Base-by-base conservation (phyloP, 345 rosid genomes). In the Atalantia buxifolia region DNA sequence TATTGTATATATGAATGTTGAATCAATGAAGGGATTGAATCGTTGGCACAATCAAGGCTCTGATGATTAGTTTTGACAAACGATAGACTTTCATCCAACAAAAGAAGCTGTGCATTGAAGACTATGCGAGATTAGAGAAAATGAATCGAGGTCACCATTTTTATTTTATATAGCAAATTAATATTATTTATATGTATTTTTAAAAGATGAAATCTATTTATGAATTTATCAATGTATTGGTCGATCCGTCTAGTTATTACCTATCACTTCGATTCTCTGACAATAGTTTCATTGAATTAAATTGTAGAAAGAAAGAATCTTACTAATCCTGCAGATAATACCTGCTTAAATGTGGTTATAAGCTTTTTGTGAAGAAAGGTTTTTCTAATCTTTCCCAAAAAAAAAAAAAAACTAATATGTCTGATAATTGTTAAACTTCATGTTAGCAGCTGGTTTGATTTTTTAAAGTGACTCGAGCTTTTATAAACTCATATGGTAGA, bases 41-140 rank as follows among this genome's bases (percentile, higher is more conserved):
- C 77, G 38, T 67, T 81, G 64, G 77, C 87, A 80, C 84, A 79
- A 61, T 48, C 81, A 19, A 76, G 81, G 72, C 30, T 33, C 56
- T 72, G 83, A 81, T 25, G 59, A 19, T 73, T 66, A 60, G 25
- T 60, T 30, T 50, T 9, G 57, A 56, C 25, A 50, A 42, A 14
- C 28, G 45, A 60, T 33, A 6, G 6, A 63, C 25, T 64, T n/a
- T 36, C 5, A 71, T 22, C 64, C 64, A 55, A n/a, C 62, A 21
- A 21, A 25, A 53, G 27, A 36, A 5, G 27, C 56, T 7, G 10
- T 53, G 74, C 40, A 45, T 28, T 7, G 30, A 21, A 69, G 50
- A 48, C 25, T 25, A 21, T 3, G 30, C 63, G 55, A 53, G 75
- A 4, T 71, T 12, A 33, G 6, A 16, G 60, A 70, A 27, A 69